These are phyloP conservation scores for Candida broadrunensis DNA, from an alignment of 805 yeast species.

Conservation along the genomic window DNA sequence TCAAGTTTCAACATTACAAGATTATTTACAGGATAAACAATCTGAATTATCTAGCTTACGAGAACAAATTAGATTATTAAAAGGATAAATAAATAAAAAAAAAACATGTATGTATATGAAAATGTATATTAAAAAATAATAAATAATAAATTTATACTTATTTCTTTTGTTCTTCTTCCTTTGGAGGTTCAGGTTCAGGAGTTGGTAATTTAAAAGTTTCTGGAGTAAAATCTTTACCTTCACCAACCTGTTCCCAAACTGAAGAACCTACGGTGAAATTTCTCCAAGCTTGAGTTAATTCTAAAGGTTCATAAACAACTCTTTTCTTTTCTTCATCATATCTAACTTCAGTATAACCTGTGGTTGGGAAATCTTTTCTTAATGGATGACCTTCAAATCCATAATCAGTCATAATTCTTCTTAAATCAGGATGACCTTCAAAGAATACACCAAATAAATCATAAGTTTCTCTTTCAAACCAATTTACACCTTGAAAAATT, in stretches of 20 bases:
- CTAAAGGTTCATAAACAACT: constrained; percentile 85
- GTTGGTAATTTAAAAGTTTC: constrained; percentile 77
- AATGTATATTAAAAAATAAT: not conserved
- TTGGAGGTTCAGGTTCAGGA: constrained; percentile 69
- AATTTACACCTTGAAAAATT: constrained; percentile 75
- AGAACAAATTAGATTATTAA: constrained; percentile 33
- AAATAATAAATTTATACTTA: constrained; percentile 5
- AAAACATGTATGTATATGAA: not conserved
- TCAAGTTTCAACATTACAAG: constrained; percentile 73
- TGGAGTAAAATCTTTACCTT: constrained; percentile 79
- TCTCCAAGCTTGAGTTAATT: constrained; percentile 89
- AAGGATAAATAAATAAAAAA: not conserved
- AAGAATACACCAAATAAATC: constrained; percentile 86
- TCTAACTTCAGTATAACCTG: constrained; percentile 87
- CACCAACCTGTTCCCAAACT: constrained; percentile 91
- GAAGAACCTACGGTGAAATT: constrained; percentile 85
- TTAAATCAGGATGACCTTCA: constrained; percentile 84
- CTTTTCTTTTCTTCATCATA: constrained; percentile 90
- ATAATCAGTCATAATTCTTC: constrained; percentile 88
- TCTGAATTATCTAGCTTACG: constrained; percentile 53
- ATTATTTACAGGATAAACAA: constrained; percentile 60
- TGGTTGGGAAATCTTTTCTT: constrained; percentile 89
- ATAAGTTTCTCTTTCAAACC: constrained; percentile 89
- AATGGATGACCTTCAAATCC: constrained; percentile 92
- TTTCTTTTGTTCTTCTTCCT: constrained; percentile 35